Evolutionary conservation across 257 asterid genomes (phyloP), one percentile per base, ranked within the genome.

Genomic region (Linderniella brevidens): DNA sequence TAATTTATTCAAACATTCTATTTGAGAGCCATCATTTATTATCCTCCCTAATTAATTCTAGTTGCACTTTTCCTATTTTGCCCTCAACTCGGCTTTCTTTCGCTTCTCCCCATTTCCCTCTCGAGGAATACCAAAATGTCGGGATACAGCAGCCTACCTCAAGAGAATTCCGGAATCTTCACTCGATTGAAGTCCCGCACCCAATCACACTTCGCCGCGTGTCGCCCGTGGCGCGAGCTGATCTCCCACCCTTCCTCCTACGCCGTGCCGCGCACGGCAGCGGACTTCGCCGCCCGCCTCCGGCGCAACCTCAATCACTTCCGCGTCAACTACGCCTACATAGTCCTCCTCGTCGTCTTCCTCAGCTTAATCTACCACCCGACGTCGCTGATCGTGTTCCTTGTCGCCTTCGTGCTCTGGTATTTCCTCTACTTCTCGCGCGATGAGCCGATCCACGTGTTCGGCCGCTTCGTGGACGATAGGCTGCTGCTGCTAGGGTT

Each of bases 351-450:
- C 11, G 58, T 79, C 60, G 76, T 87, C 50, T 82, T 87, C 73
- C 66, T 74, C 75, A 66, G 92, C 71, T 82, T 87, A 16, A 61
- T 87, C 9, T 87, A 71, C 70, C 86, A 82, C 59, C 95, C 97
- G 0, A 13, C 80, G 41, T 87, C 97, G 40, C 75, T 87, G 81
- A 69, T 87, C n/a, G 81, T 79, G 1, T 87, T 77, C 72, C 54
- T 80, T 48, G 51, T 56, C 40, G 44, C 70, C 11, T 75, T 44
- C 57, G 17, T 64, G 5, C 76, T 63, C 14, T 87, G 97, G 97
- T 19, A 79, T 1, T 53, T 13, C 44, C 61, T 84, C 45, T 76
- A 74, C 62, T 80, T 82, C 67, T 68, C 60, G 56, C 80, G 83
- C 42, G 78, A 74, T 8, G 77, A 68, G 10, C 92, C 97, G 0